Evolutionary conservation across 2,329 filamentous ascomycete genomes (phyloP).

Genomic region (Stemphylium lycopersici): DNA sequence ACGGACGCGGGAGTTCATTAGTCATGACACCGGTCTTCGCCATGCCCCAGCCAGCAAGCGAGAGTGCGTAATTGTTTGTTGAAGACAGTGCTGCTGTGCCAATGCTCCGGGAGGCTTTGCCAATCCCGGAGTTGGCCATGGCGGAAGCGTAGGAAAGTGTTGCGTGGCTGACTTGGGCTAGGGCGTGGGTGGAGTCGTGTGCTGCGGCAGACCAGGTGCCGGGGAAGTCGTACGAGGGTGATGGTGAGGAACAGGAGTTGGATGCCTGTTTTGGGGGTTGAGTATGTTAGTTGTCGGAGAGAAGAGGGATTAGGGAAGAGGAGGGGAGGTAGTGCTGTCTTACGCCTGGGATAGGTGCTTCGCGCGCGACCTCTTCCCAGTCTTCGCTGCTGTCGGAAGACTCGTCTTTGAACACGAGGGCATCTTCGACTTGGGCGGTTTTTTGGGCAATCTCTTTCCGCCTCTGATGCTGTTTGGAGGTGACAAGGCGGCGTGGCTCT

Average conservation of each 20-base stretch:
- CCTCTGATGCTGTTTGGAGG: too few species aligned
- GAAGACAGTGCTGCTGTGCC: slow-evolving; percentile 10
- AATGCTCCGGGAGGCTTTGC: slow-evolving; percentile 20
- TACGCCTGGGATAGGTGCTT: background rate
- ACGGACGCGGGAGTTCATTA: background rate
- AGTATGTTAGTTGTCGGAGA: too few species aligned
- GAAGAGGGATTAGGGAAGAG: too few species aligned
- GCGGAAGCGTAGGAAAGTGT: slow-evolving; percentile 16
- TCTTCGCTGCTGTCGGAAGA: background rate
- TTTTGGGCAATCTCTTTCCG: too few species aligned
- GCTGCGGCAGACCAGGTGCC: slow-evolving; percentile 24
- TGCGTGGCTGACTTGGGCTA: slow-evolving; percentile 13
- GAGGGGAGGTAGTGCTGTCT: background rate
- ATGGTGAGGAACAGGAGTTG: background rate
- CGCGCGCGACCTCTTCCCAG: background rate
- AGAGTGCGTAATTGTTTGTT: background rate
- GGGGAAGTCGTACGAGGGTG: slow-evolving; percentile 14
- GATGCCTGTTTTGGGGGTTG: too few species aligned
- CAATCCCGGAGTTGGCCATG: slow-evolving; percentile 13
- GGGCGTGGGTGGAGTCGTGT: slow-evolving; percentile 15
- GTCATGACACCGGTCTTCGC: background rate
- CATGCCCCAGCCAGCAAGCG: slow-evolving; percentile 1
- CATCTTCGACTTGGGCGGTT: background rate
- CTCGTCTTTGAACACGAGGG: background rate
- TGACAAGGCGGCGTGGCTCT: background rate